Evolutionary conservation across 495 filamentous ascomycete genomes (phyloP).

Genomic region (Achaetomiella virescens): DNA sequence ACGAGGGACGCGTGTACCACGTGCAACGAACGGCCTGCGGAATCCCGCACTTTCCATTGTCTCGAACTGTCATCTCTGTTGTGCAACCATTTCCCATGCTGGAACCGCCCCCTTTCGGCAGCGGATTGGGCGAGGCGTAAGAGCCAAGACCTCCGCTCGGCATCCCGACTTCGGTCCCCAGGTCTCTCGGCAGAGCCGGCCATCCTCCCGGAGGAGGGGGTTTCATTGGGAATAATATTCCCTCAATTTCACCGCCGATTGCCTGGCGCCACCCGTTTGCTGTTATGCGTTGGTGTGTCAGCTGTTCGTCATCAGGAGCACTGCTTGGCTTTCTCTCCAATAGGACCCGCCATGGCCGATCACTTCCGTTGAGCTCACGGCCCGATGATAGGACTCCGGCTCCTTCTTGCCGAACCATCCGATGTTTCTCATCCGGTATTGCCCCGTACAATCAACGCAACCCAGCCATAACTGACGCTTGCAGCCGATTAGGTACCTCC

Average conservation of each 20-base stretch:
- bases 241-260: not conserved
- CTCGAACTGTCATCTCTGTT: slow-evolving; percentile 17
- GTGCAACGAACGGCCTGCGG: slow-evolving; percentile 26
- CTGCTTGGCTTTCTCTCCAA: not conserved
- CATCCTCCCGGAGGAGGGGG: not conserved
- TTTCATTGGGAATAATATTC: not conserved
- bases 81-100: slow-evolving; percentile 20
- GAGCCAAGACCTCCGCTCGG: slow-evolving; percentile 17
- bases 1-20: slow-evolving; percentile 20
- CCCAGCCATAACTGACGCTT: not conserved
- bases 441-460: not conserved
- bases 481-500: not conserved
- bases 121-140: slow-evolving; percentile 24
- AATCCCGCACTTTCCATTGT: slow-evolving; percentile 14
- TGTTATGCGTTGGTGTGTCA: not conserved
- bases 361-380: not conserved
- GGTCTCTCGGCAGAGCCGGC: slow-evolving; percentile 22
- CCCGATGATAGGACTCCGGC: not conserved
- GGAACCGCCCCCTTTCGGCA: slow-evolving; percentile 14
- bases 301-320: not conserved
- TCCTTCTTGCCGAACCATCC: not conserved
- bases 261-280: not conserved
- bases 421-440: not conserved
- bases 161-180: slow-evolving; percentile 30
- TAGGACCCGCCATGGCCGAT: not conserved